Conservation (phyloP, 768 basidiomycete species). For the Coprinopsis sp. region DNA sequence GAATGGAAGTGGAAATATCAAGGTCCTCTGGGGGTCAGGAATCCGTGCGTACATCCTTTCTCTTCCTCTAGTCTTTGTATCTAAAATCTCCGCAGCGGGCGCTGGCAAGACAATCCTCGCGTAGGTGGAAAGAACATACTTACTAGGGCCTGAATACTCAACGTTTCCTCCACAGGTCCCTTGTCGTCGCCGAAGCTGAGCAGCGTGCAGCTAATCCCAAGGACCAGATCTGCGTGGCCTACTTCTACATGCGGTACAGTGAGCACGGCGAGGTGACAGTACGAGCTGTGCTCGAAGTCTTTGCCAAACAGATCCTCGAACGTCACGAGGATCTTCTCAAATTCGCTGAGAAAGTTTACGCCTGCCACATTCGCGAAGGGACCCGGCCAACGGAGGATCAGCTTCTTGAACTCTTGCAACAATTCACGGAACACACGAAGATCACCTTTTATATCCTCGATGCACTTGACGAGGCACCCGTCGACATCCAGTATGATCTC, state of each 20-base stretch:
- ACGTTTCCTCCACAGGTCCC: no score
- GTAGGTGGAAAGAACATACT: no score
- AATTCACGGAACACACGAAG: no score
- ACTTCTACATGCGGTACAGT: background rate
- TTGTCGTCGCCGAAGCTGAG: no score
- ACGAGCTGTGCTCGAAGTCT: background rate
- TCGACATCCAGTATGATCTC: background rate
- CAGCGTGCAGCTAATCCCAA: no score
- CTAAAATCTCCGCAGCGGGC: background rate
- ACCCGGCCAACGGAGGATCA: no score
- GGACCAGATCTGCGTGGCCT: no score
- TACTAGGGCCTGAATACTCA: no score
- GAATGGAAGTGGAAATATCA: background rate
- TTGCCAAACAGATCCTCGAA: background rate
- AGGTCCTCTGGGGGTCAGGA: conserved; percentile 1
- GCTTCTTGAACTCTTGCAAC: no score
- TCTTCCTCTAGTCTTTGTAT: background rate
- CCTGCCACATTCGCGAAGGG: no score
- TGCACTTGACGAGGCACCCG: background rate
- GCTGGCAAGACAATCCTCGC: background rate
- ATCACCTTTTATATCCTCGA: conserved; percentile 1
- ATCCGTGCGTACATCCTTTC: background rate
- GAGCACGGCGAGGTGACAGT: background rate
- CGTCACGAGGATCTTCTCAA: background rate
- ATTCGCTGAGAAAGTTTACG: background rate